Base-by-base conservation (phyloP, 495 filamentous ascomycete genomes). In the Tuber borchii region DNA sequence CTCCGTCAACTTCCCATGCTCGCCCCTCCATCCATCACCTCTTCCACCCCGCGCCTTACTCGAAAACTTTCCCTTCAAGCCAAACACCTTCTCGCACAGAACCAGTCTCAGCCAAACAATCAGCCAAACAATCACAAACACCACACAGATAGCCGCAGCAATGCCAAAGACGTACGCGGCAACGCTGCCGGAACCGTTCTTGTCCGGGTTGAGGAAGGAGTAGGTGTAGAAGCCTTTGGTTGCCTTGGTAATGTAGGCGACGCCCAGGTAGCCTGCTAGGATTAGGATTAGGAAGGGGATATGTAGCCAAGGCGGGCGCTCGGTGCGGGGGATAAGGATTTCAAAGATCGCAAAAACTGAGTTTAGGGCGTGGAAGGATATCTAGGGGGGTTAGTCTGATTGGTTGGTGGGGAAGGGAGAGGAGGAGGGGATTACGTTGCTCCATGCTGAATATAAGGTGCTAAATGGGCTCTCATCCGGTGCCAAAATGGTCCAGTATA, bases 281-380 rank as follows among this genome's bases (percentile, higher is more conserved):
- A 95, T 77, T 22, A 92, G 34, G 70, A 92, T 77, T 3, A 91
- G 84, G 78, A 86, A 87, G 31, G 87, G 73, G 22, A 91, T 79
- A 77, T 92, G 89, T 19, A 89, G 80, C 83, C 85, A 86, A 16
- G 90, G 90, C 1, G 88, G 87, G 1, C 88, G 87, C 9, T 85
- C 84, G 6, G 90, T 89, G 4, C 90, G 85, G 2, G 92, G 84
- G 40, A 95, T 77, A 61, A 91, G 17, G 78, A 95, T 87, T 85
- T 97, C 93, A 77, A 93, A 86, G 34, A 92, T 80, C 2, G 90
- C 91, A 82, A 90, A 94, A 46, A 87, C 76, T 71, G 86, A 87
- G 85, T 95, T 95, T 31, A 97, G 84, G 56, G 84, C 88, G 83
- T 97, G 93, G 82, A 90, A 87, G 73, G 91, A 92, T 81, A 93